Base-by-base conservation (phyloP, 495 filamentous ascomycete genomes). In the Lindgomyces ingoldianus region DNA sequence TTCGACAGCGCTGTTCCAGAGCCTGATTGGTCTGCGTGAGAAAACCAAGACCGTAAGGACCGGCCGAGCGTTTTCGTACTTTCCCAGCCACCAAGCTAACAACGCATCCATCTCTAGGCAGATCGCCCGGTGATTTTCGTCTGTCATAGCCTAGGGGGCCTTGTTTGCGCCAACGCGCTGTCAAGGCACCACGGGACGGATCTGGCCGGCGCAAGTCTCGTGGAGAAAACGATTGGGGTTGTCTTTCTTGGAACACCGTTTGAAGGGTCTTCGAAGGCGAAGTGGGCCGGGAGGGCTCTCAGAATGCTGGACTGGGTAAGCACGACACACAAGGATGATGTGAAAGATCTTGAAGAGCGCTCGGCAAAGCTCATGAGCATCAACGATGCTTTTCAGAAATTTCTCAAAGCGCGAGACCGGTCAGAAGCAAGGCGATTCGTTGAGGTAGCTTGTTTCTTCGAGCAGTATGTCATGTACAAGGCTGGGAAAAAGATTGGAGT, bases 221-320 rank as follows among this genome's bases (percentile, higher is more conserved):
- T 45, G 1, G 58, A 62, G 29, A 62, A 62, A 12, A 53, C 58
- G 19, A 42, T 39, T 24, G 48, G 58, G 16, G 36, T 53, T 18
- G 49, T 53, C 26, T 62, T 62, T 54, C 49, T 62, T n/a, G 58
- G 58, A 22, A 62, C 58, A 24, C 58, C 58, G 36, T 53, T 53
- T 53, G 48, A 52, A 62, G 58, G 58, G 9, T 53, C 58, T 53
- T 39, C 25, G 11, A 62, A 62, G 45, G 47, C 46, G 30, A 52
- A 52, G 58, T 62, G 48, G 58, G 58, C 47, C 4, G 47, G 19
- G 9, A 41, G 4, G 46, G 58, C 47, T 12, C 47, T 21, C 11
- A 52, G 53, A 19, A 19, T 62, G 14, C 18, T 45, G 53, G 25
- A 10, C 26, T 62, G 46, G 46, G 21, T 42, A 1, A 53, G 19